Conservation (phyloP, 1,139 yeast species). For the Saccharomycopsis hybrid region DNA sequence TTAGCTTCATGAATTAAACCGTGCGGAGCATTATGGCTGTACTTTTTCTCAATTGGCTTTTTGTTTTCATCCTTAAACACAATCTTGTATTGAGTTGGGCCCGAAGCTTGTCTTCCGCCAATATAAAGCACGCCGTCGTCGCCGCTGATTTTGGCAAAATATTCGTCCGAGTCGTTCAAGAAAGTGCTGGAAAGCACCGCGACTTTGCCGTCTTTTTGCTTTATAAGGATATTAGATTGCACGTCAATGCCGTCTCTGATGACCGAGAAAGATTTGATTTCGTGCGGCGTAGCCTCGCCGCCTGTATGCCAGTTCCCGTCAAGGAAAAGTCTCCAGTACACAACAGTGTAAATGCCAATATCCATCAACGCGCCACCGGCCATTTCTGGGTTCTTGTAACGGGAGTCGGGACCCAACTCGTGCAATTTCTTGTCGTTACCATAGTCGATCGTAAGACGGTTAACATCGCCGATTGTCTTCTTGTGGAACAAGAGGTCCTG, state of each 20-base stretch:
- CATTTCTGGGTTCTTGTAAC: slow-evolving; percentile 39
- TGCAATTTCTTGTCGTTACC: slow-evolving; percentile 32
- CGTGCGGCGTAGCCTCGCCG: slow-evolving; percentile 29
- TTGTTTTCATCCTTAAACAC: slow-evolving; percentile 26
- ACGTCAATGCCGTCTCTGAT: slow-evolving; percentile 33
- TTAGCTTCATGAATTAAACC: slow-evolving; percentile 51
- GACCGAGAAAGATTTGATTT: slow-evolving; percentile 31
- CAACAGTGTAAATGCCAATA: slow-evolving; percentile 42
- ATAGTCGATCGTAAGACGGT: slow-evolving; percentile 38
- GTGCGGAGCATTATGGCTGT: slow-evolving; percentile 21
- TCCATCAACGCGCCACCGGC: slow-evolving; percentile 62
- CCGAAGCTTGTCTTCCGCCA: slow-evolving; percentile 15
- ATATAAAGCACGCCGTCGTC: slow-evolving; percentile 15
- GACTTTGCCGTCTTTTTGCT: slow-evolving; percentile 33
- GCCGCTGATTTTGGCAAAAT: slow-evolving; percentile 18
- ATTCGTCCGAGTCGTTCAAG: slow-evolving; percentile 17
- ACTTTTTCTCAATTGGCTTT: slow-evolving; percentile 30
- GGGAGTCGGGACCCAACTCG: slow-evolving; percentile 28
- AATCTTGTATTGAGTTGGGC: slow-evolving; percentile 24
- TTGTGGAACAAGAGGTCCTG: slow-evolving; percentile 38
- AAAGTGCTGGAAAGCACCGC: slow-evolving; percentile 34
- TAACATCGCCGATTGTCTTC: slow-evolving; percentile 41
- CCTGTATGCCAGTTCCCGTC: slow-evolving; percentile 24
- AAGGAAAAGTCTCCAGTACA: slow-evolving; percentile 31
- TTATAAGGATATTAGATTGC: slow-evolving; percentile 31